phyloP scores from a whole-genome alignment of 2,329 filamentous ascomycete genomes.

The Lachnellula subtilissima region DNA sequence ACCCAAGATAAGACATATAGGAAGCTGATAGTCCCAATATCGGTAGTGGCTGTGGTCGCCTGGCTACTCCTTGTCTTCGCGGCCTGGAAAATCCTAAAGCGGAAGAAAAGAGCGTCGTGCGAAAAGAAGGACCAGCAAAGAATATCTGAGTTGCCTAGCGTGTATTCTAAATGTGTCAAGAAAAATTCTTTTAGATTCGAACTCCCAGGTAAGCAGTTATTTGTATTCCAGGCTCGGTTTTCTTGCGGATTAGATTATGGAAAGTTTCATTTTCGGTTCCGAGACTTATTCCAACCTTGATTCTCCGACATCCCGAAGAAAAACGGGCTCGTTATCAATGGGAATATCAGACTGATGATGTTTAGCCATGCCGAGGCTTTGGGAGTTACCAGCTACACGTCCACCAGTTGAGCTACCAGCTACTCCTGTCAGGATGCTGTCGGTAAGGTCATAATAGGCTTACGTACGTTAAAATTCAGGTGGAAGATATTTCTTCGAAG shows the following conservation, averaged over 20 bases:
- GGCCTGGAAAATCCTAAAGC: not conserved
- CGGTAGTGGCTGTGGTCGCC: not conserved
- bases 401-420: not conserved
- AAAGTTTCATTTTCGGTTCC: too few relatives aligned
- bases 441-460: too few relatives aligned
- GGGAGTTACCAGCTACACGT: not conserved
- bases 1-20: not conserved
- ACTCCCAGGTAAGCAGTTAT: not conserved
- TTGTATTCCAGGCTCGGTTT: too few relatives aligned
- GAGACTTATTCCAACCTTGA: too few relatives aligned
- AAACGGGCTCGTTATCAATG: too few relatives aligned
- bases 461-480: not conserved
- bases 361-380: not conserved
- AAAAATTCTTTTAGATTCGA: not conserved
- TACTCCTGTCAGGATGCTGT: not conserved
- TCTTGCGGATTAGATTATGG: too few relatives aligned
- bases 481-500: not conserved
- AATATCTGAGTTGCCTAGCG: not conserved
- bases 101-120: not conserved
- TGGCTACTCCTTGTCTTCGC: not conserved
- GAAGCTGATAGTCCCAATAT: not conserved
- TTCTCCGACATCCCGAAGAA: too few relatives aligned
- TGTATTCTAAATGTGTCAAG: not conserved
- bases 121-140: not conserved
- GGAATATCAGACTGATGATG: too few relatives aligned